Conservation (phyloP, 1,284 basidiomycete genomes). For the Fomitopsis schrenkii region DNA sequence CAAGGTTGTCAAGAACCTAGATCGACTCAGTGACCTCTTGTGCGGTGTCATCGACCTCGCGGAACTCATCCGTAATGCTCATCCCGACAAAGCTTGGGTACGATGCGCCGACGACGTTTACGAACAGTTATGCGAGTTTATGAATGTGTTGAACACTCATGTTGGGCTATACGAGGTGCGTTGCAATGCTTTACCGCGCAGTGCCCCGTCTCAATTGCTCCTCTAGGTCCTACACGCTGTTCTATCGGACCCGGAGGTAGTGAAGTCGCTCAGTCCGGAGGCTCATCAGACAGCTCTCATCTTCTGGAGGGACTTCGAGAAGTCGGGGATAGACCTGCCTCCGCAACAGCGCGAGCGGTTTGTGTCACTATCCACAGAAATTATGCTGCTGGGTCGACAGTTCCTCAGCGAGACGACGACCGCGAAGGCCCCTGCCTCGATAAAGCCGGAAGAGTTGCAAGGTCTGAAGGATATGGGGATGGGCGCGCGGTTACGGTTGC, state of each 20-base stretch:
- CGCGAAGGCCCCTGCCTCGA: slow-evolving; percentile 59
- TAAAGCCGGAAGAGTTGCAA: slow-evolving; percentile 60
- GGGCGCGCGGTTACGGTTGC: slow-evolving; percentile 63
- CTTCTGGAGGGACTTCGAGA: slow-evolving; percentile 96
- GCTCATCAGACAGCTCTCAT: slow-evolving; percentile 85
- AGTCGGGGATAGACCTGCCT: slow-evolving; percentile 91
- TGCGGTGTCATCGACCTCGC: slow-evolving; percentile 97
- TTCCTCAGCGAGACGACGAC: slow-evolving; percentile 72
- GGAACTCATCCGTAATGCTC: slow-evolving; percentile 90
- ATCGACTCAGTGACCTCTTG: slow-evolving; percentile 91
- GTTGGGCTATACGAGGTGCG: slow-evolving; percentile 88
- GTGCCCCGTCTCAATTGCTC: not conserved
- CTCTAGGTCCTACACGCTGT: slow-evolving; percentile 61
- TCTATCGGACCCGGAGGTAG: slow-evolving; percentile 57
- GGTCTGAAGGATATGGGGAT: slow-evolving; percentile 69
- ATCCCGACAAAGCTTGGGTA: slow-evolving; percentile 85
- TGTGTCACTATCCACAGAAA: slow-evolving; percentile 88
- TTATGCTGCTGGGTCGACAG: slow-evolving; percentile 83
- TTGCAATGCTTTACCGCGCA: slow-evolving; percentile 6
- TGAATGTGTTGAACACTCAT: slow-evolving; percentile 97
- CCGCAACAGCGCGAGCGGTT: slow-evolving; percentile 76
- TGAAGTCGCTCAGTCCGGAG: slow-evolving; percentile 59
- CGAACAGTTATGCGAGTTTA: slow-evolving; percentile 91
- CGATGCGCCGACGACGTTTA: slow-evolving; percentile 85
- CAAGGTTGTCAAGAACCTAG: slow-evolving; percentile 89